These are phyloP conservation scores for Euphrasia confusa DNA, from an alignment of 257 asterid species.

Conservation along the genomic window DNA sequence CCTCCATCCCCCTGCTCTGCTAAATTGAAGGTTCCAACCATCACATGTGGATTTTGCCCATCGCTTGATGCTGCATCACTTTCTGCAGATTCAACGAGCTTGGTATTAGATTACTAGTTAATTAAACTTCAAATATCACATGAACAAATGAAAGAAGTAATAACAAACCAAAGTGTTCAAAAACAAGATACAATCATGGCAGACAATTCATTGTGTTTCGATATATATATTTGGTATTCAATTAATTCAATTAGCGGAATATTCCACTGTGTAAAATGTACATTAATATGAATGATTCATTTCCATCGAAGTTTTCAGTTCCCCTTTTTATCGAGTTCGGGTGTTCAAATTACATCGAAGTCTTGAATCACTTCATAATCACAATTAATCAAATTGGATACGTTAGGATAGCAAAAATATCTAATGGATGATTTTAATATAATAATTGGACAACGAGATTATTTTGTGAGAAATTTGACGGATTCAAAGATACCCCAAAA, in stretches of 20 bases:
- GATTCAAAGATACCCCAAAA: too few relatives aligned
- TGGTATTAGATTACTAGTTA: background rate
- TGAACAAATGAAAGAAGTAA: background rate
- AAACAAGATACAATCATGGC: background rate
- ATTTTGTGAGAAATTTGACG: too few relatives aligned
- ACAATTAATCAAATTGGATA: background rate
- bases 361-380: background rate
- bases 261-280: background rate
- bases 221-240: background rate
- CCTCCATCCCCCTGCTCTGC: slow-evolving; percentile 80
- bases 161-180: background rate
- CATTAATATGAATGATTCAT: background rate
- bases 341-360: background rate
- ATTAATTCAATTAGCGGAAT: background rate
- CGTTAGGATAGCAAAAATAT: background rate
- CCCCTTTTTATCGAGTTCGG: background rate
- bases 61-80: background rate
- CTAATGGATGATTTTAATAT: background rate
- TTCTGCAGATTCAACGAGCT: background rate
- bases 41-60: slow-evolving; percentile 34
- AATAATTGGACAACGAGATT: too few relatives aligned
- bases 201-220: background rate
- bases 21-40: slow-evolving; percentile 80
- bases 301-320: background rate
- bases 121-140: background rate